Evolutionary conservation across 352 stramenopile species (phyloP).

Genomic region (Pythium chondricola): DNA sequence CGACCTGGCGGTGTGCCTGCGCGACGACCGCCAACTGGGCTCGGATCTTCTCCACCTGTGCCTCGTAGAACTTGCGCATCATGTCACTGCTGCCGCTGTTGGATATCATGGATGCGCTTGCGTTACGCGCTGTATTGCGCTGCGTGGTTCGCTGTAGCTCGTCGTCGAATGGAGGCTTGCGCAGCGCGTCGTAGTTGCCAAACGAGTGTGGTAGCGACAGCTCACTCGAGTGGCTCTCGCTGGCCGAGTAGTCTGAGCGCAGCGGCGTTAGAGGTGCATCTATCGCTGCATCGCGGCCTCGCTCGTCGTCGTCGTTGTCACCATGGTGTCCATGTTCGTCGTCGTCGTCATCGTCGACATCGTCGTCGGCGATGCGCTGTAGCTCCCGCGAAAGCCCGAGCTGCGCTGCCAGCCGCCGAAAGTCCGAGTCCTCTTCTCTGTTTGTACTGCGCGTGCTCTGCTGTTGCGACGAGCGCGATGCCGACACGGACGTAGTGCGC

Average conservation of each 20-base stretch:
- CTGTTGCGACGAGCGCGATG: too few species aligned
- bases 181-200: conserved; percentile 40
- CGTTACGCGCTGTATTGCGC: conserved; percentile 9
- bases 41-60: conserved; percentile 72
- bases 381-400: conserved; percentile 49
- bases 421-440: conserved; percentile 18
- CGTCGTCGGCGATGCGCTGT: conserved; percentile 20
- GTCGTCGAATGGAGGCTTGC: conserved; percentile 47
- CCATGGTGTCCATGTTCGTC: background rate
- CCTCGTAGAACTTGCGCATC: conserved; percentile 81
- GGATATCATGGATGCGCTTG: background rate
- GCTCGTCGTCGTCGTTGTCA: conserved; percentile 16
- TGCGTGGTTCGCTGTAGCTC: conserved; percentile 26
- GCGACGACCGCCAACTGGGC: conserved; percentile 40
- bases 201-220: conserved; percentile 66
- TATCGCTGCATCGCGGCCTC: conserved; percentile 13
- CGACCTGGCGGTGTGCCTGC: conserved; percentile 39
- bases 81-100: conserved; percentile 16
- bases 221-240: conserved; percentile 64
- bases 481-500: too few species aligned
- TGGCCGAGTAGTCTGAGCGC: conserved; percentile 48
- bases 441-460: too few species aligned
- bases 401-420: conserved; percentile 41
- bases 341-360: conserved; percentile 10
- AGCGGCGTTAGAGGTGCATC: conserved; percentile 17